These are phyloP conservation scores for Acanthochlamys bracteata DNA, from an alignment of 106 monocot species.

Conservation along the genomic window DNA sequence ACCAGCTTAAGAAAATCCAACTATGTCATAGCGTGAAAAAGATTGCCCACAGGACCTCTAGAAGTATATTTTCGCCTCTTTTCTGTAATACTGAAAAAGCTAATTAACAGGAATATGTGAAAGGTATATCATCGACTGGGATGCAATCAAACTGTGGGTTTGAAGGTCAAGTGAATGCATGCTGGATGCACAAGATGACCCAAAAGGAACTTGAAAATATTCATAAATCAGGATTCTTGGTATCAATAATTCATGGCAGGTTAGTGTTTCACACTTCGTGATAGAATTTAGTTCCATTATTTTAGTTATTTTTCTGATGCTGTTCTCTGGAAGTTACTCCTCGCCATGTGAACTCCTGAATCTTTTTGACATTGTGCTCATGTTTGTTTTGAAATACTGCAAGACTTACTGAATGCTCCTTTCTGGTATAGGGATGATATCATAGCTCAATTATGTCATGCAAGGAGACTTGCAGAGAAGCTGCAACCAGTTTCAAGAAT, in stretches of 20 bases:
- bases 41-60: too few relatives aligned
- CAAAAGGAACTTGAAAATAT: slow-evolving; percentile 71
- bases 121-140: slow-evolving; percentile 74
- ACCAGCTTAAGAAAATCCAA: too few relatives aligned
- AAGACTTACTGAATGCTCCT: slow-evolving; percentile 7
- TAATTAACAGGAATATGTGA: slow-evolving; percentile 70
- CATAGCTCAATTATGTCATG: slow-evolving; percentile 86
- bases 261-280: slow-evolving; percentile 9
- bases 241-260: slow-evolving; percentile 96
- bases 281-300: neutral
- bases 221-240: slow-evolving; percentile 60
- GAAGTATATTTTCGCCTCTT: too few relatives aligned
- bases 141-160: slow-evolving; percentile 93
- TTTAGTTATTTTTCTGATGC: neutral
- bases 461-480: slow-evolving; percentile 63
- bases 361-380: neutral
- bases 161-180: slow-evolving; percentile 92
- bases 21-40: too few relatives aligned
- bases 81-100: too few relatives aligned
- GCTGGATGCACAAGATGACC: slow-evolving; percentile 86
- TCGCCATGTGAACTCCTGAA: neutral
- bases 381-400: neutral
- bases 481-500: slow-evolving; percentile 76
- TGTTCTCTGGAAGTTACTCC: neutral
- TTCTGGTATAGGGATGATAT: slow-evolving; percentile 69